A percentile compares a stretch with the other conserved stretches of the same genome.
phyloP scores from a whole-genome alignment of 352 stramenopile genomes.

The Pythium plurisporium region DNA sequence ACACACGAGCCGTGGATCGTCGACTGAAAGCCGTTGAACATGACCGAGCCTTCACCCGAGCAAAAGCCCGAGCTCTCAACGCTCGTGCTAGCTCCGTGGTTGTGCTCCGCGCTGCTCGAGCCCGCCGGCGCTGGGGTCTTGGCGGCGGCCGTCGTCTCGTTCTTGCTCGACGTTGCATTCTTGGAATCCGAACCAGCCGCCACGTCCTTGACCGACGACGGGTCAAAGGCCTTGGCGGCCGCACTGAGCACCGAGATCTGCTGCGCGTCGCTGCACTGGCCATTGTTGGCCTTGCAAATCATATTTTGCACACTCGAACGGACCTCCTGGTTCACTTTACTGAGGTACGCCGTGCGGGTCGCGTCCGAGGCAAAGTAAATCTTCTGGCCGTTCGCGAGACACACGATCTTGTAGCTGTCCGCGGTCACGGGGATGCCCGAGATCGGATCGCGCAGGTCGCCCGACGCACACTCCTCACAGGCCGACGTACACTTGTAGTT shows the following conservation, averaged over 20 bases:
- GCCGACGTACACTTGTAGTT: constrained; percentile 69
- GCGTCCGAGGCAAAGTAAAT: constrained; percentile 77
- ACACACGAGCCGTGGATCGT: constrained; percentile 69
- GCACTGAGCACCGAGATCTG: constrained; percentile 54
- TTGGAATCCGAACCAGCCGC: background rate
- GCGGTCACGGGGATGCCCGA: constrained; percentile 46
- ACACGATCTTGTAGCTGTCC: constrained; percentile 68
- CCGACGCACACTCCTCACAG: constrained; percentile 42
- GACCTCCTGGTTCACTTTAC: constrained; percentile 44
- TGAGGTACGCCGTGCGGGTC: constrained; percentile 62
- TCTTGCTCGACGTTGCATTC: background rate
- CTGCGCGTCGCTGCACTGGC: constrained; percentile 52
- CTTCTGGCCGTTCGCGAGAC: constrained; percentile 73
- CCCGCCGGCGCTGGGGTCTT: constrained; percentile 22
- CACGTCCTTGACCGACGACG: constrained; percentile 11
- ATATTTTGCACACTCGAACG: constrained; percentile 48
- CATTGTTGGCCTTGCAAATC: constrained; percentile 49
- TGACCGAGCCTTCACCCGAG: constrained; percentile 62
- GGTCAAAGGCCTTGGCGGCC: constrained; percentile 37
- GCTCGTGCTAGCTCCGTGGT: constrained; percentile 17
- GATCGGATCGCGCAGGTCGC: constrained; percentile 52
- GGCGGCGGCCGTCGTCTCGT: too few species aligned
- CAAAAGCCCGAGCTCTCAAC: constrained; percentile 33
- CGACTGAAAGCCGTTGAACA: constrained; percentile 82
- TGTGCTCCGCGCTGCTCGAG: constrained; percentile 5